These are phyloP conservation scores for Pulveroboletus sp. DNA, from an alignment of 768 basidiomycete genomes.

Conservation along the genomic window DNA sequence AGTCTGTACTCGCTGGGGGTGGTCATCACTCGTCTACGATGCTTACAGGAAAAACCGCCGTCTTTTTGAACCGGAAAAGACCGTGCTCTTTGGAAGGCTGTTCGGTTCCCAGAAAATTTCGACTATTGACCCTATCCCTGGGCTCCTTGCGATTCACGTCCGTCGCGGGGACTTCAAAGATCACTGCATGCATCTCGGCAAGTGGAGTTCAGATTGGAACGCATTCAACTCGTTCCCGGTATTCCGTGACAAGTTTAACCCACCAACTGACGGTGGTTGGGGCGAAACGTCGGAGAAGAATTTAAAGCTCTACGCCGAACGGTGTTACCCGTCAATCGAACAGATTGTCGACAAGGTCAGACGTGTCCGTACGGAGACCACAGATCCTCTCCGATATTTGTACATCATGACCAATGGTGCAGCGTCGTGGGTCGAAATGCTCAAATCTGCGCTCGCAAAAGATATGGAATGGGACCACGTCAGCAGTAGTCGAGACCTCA, in stretches of 20 bases:
- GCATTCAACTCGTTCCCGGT: constrained; percentile 44
- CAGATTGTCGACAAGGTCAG: constrained; percentile 40
- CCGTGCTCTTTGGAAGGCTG: not conserved
- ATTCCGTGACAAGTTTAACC: constrained; percentile 35
- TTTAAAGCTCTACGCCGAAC: constrained; percentile 27
- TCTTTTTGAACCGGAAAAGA: constrained; percentile 15
- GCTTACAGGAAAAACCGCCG: constrained; percentile 31
- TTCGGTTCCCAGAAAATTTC: constrained; percentile 2
- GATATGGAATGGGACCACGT: constrained; percentile 37
- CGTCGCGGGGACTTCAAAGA: constrained; percentile 46
- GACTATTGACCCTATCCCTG: constrained; percentile 24
- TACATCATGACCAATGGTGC: constrained; percentile 49
- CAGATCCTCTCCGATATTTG: constrained; percentile 30
- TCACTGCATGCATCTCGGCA: constrained; percentile 40
- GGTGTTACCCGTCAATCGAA: constrained; percentile 41
- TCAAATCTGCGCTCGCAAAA: constrained; percentile 33
- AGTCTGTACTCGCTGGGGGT: constrained; percentile 32
- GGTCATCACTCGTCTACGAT: constrained; percentile 34
- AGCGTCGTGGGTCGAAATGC: constrained; percentile 36
- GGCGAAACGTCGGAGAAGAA: constrained; percentile 17
- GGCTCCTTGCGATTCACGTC: constrained; percentile 47
- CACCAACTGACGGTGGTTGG: constrained; percentile 24
- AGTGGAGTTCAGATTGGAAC: constrained; percentile 34
- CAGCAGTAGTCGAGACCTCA: constrained; percentile 40
- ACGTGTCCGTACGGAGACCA: constrained; percentile 26